phyloP scores from a whole-genome alignment of 2,329 filamentous ascomycete species.

The Scolecobasidium constrictum region DNA sequence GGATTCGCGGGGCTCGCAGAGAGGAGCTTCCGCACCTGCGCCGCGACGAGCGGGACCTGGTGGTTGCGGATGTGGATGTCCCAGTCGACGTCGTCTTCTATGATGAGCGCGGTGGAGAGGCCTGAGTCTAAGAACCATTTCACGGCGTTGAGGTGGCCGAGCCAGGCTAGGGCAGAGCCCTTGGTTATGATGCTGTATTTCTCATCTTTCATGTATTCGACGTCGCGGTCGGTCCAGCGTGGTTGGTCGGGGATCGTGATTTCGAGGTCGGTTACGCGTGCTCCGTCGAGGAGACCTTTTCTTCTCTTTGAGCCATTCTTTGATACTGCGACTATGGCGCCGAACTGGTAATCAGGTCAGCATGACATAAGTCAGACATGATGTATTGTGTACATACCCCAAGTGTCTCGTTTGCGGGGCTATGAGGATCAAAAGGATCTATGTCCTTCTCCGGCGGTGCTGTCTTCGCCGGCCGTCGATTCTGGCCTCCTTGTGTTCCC shows the following conservation, averaged over 20 bases:
- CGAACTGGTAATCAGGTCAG: constrained; percentile 20
- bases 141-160: constrained; percentile 28
- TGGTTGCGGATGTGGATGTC: constrained; percentile 23
- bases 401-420: constrained; percentile 15
- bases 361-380: neutral
- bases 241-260: constrained; percentile 28
- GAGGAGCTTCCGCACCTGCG: constrained; percentile 18
- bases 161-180: constrained; percentile 29
- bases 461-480: neutral
- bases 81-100: constrained; percentile 32
- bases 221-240: constrained; percentile 24
- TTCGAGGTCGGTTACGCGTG: constrained; percentile 26
- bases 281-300: constrained; percentile 23
- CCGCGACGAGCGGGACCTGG: constrained; percentile 22
- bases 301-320: constrained; percentile 22
- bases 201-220: constrained; percentile 17
- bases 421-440: constrained; percentile 1
- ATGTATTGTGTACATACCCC: constrained; percentile 8
- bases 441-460: neutral
- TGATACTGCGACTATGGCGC: constrained; percentile 28
- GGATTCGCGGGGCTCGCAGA: neutral
- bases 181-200: constrained; percentile 20
- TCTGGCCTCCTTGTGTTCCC: neutral
- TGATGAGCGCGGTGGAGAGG: constrained; percentile 23
- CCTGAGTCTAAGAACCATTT: constrained; percentile 23